These are phyloP conservation scores for Lophium mytilinum DNA, from an alignment of 495 filamentous ascomycete species.

Conservation along the genomic window DNA sequence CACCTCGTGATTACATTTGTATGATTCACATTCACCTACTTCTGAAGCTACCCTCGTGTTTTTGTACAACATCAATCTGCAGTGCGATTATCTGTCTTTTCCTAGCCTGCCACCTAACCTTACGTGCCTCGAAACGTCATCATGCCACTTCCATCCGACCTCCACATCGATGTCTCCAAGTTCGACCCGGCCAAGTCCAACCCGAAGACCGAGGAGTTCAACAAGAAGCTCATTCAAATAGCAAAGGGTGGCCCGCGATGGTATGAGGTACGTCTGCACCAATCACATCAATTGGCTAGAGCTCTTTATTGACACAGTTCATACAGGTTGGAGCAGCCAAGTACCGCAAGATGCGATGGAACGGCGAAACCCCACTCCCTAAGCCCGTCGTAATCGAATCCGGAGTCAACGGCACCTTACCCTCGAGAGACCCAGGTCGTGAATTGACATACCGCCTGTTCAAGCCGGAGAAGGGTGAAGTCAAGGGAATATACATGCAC, in stretches of 20 bases:
- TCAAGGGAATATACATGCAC: constrained; percentile 43
- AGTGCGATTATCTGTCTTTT: background rate
- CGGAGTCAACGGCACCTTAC: constrained; percentile 38
- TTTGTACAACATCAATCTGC: background rate
- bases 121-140: background rate
- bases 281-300: background rate
- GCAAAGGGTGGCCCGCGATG: constrained; percentile 30
- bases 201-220: constrained; percentile 28
- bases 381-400: constrained; percentile 31
- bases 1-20: no score
- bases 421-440: constrained; percentile 42
- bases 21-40: no score
- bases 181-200: constrained; percentile 23
- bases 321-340: constrained; percentile 37
- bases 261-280: constrained; percentile 28
- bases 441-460: constrained; percentile 44
- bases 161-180: constrained; percentile 24
- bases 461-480: constrained; percentile 36
- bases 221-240: constrained; percentile 32
- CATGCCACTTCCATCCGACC: constrained; percentile 29
- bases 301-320: no score
- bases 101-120: background rate
- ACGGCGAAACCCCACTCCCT: constrained; percentile 39
- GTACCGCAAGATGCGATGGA: constrained; percentile 40
- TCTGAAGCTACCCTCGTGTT: no score